These are phyloP conservation scores for Phytophthora rubi DNA, from an alignment of 352 stramenopile genomes.

Conservation along the genomic window DNA sequence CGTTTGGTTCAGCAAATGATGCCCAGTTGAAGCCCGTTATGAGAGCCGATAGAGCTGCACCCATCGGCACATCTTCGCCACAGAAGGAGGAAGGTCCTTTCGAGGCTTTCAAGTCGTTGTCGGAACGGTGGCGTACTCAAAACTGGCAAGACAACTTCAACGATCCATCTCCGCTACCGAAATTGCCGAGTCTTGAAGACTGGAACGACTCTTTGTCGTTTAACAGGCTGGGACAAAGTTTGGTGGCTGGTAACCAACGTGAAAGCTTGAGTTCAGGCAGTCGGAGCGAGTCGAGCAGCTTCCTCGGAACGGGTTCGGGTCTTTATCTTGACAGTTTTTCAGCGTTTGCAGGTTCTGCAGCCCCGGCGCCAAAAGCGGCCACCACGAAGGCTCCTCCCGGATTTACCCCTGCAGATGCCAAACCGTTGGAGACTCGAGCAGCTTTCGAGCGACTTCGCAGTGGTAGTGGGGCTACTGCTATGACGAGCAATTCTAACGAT, in stretches of 20 bases:
- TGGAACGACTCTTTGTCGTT: slow-evolving; percentile 33
- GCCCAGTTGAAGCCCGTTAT: slow-evolving; percentile 5
- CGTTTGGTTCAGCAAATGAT: slow-evolving; percentile 1
- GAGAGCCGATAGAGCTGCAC: not conserved
- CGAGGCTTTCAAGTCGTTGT: slow-evolving; percentile 37
- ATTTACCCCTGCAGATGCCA: slow-evolving; percentile 66
- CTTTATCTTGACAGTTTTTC: slow-evolving; percentile 25
- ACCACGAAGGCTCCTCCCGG: slow-evolving; percentile 53
- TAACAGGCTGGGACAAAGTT: slow-evolving; percentile 6
- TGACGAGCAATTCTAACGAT: slow-evolving; percentile 1
- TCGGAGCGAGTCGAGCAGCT: slow-evolving; percentile 22
- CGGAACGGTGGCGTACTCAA: slow-evolving; percentile 32
- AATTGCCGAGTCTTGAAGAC: slow-evolving; percentile 10
- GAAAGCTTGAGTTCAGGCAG: slow-evolving; percentile 4
- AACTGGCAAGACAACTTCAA: slow-evolving; percentile 24
- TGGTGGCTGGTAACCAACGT: slow-evolving; percentile 6
- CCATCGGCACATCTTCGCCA: not conserved
- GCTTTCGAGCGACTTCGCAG: slow-evolving; percentile 55
- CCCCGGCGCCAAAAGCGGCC: not conserved
- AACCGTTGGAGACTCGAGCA: slow-evolving; percentile 51
- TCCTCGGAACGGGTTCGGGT: slow-evolving; percentile 8
- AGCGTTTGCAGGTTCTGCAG: slow-evolving; percentile 13
- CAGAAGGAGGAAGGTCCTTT: slow-evolving; percentile 28
- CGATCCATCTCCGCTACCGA: slow-evolving; percentile 8
- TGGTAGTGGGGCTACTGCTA: not conserved